phyloP scores from a whole-genome alignment of 805 yeast genomes.

The Metschnikowia lachancei region DNA sequence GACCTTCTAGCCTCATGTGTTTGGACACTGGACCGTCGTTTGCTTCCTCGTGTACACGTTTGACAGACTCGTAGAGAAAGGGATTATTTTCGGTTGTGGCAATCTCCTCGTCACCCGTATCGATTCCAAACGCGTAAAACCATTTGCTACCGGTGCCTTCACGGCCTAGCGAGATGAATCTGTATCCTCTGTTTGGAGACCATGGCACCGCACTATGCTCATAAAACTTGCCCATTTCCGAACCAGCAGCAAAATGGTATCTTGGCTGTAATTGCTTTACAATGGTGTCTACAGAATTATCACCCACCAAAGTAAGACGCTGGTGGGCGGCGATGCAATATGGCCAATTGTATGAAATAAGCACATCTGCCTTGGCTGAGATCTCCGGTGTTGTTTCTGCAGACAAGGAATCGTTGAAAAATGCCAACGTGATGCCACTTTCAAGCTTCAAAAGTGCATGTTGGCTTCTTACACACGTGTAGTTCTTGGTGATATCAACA shows the following conservation, averaged over 20 bases:
- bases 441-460: conserved; percentile 33
- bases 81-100: conserved; percentile 23
- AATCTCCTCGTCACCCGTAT: conserved; percentile 20
- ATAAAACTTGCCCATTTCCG: conserved; percentile 44
- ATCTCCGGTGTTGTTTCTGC: conserved; percentile 5
- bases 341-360: conserved; percentile 65
- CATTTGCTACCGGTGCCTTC: conserved; percentile 57
- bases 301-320: conserved; percentile 44
- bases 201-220: conserved; percentile 61
- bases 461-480: conserved; percentile 35
- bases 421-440: conserved; percentile 49
- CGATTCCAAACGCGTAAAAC: conserved; percentile 67
- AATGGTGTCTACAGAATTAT: conserved; percentile 43
- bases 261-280: conserved; percentile 51
- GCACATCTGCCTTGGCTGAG: conserved; percentile 42
- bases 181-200: conserved; percentile 46
- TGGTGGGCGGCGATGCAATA: conserved; percentile 45
- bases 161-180: conserved; percentile 64
- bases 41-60: conserved; percentile 5
- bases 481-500: conserved; percentile 24
- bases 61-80: conserved; percentile 14
- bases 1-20: background rate
- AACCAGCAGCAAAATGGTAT: conserved; percentile 64
- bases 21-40: background rate
- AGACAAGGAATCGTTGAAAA: conserved; percentile 30